Evolutionary conservation across 75 land plant species (phyloP).

Genomic region (Pinus tabuliformis): DNA sequence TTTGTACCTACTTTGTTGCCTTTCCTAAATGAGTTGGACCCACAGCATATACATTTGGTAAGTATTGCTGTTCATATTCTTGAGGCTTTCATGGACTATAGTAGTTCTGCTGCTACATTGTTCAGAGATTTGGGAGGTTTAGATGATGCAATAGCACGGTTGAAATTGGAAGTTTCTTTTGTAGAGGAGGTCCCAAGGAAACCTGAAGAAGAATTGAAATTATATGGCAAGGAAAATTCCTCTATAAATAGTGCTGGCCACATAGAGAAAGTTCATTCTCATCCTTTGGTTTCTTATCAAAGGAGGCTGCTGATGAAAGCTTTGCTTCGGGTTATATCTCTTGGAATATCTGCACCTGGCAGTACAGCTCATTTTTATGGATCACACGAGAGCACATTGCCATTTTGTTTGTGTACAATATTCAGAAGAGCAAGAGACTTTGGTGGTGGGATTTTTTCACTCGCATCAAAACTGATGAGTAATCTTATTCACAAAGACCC

Average conservation of each 20-base stretch:
- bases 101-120: slow-evolving; percentile 29
- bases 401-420: slow-evolving; percentile 20
- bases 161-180: slow-evolving; percentile 27
- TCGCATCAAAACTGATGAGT: slow-evolving; percentile 25
- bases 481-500: slow-evolving; percentile 84
- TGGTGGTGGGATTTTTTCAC: slow-evolving; percentile 25
- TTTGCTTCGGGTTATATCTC: slow-evolving; percentile 18
- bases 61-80: slow-evolving; percentile 13
- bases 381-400: slow-evolving; percentile 15
- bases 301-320: slow-evolving; percentile 10
- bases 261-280: slow-evolving; percentile 1
- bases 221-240: slow-evolving; percentile 21
- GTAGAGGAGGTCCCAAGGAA: slow-evolving; percentile 20
- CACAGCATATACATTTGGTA: slow-evolving; percentile 10
- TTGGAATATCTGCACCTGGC: slow-evolving; percentile 26
- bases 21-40: slow-evolving; percentile 13
- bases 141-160: slow-evolving; percentile 37
- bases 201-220: slow-evolving; percentile 10
- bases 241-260: slow-evolving; percentile 19
- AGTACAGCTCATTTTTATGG: slow-evolving; percentile 13
- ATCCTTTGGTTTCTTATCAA: slow-evolving; percentile 8
- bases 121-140: slow-evolving; percentile 49
- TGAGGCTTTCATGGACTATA: slow-evolving; percentile 23
- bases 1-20: slow-evolving; percentile 17
- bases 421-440: slow-evolving; percentile 18